Base-by-base conservation (phyloP, 345 rosid species). In the Lagerstroemia speciosa region DNA sequence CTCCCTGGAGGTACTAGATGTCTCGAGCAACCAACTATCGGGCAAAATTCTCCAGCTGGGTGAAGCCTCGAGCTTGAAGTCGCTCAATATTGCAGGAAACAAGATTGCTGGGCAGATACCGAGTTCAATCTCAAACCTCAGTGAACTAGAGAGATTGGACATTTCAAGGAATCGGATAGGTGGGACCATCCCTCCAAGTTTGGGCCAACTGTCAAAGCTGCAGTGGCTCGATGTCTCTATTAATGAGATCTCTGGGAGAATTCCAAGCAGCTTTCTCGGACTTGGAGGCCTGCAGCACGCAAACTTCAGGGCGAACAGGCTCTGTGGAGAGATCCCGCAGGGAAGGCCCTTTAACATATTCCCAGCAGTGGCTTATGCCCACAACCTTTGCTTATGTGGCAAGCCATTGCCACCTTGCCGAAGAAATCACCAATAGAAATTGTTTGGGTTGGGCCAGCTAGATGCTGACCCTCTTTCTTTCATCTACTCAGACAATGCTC, bases 241-340 rank as follows among this genome's bases (percentile, higher is more conserved):
- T 71, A 93, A 93, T 73, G 72, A 67, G 30, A 76, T 93, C 73
- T 61, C 86, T 3, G 97, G 98, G 30, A 82, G 67, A 75, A 87
- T 93, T 74, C 98, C 98, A 19, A 76, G 67, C 38, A 87, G 79
- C 80, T 82, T 93, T 67, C 74, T 86, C 78, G 84, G 83, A 37
- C 73, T 89, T 66, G 66, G 69, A 67, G 64, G 72, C 3, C 20
- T 93, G 62, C 83, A 68, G 64, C 97, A 91, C 78, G 98, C 74
- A 60, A 91, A 78, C 78, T 93, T 93, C 84, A 89, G 96, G 71
- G 89, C 90, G 55, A 93, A 93, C 76, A 79, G 79, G 75, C 78
- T 93, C 24, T 93, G 97, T 27, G 97, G 98, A 62, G 80, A 79
- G 76, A 93, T 93, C 65, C 98, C 98, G 20, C 96, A 93, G 75